These are phyloP conservation scores for Cicer chorassanicum DNA, from an alignment of 306 rosid genomes.

Conservation along the genomic window DNA sequence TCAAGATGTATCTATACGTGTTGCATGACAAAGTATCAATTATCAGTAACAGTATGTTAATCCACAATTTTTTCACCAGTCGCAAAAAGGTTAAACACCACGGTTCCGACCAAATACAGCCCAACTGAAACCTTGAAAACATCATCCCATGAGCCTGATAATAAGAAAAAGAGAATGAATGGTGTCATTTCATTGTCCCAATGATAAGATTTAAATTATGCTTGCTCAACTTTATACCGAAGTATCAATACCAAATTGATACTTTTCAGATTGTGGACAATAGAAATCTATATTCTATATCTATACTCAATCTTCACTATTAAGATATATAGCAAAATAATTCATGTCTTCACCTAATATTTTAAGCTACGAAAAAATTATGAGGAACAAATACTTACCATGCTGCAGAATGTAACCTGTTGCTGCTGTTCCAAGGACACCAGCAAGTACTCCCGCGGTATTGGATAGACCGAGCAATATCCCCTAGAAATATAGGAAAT, in stretches of 20 bases:
- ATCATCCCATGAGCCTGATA: slow-evolving; percentile 94
- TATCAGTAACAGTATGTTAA: slow-evolving; percentile 40
- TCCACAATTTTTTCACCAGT: slow-evolving; percentile 94
- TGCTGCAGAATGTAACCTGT: slow-evolving; percentile 95
- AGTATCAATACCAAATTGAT: slow-evolving; percentile 29
- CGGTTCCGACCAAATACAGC: slow-evolving; percentile 90
- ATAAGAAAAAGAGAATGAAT: slow-evolving; percentile 24
- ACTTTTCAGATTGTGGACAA: slow-evolving; percentile 8
- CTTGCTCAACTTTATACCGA: neutral
- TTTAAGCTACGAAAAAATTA: slow-evolving; percentile 13
- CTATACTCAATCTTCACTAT: slow-evolving; percentile 10
- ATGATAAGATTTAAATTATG: slow-evolving; percentile 21
- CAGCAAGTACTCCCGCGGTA: slow-evolving; percentile 98
- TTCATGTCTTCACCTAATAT: slow-evolving; percentile 3
- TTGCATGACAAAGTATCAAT: slow-evolving; percentile 27
- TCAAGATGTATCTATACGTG: slow-evolving; percentile 39
- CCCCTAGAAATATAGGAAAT: slow-evolving; percentile 55
- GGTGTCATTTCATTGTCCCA: slow-evolving; percentile 25
- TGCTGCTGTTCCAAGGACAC: slow-evolving; percentile 98
- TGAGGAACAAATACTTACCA: slow-evolving; percentile 57
- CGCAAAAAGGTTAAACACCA: slow-evolving; percentile 91
- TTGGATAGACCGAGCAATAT: slow-evolving; percentile 94
- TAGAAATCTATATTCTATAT: neutral
- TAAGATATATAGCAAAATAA: neutral
- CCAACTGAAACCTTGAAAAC: slow-evolving; percentile 98